phyloP scores from a whole-genome alignment of 495 filamentous ascomycete genomes.

The Rhizodiscina lignyota region DNA sequence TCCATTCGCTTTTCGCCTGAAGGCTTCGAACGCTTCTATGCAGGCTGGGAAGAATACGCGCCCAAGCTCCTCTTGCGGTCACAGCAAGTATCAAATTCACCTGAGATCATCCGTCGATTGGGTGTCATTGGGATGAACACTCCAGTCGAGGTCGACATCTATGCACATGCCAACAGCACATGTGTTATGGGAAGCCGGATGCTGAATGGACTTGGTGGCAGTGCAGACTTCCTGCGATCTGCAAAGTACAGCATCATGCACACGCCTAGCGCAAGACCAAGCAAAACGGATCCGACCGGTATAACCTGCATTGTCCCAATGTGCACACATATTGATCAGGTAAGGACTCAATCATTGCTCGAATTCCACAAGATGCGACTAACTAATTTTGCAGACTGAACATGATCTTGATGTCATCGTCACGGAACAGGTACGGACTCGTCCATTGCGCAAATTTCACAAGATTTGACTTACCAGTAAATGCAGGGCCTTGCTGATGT shows the following conservation, averaged over 20 bases:
- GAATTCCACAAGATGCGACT: no score
- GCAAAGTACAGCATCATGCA: conserved; percentile 91
- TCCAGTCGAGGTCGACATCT: conserved; percentile 86
- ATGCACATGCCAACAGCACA: conserved; percentile 84
- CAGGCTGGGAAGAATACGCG: conserved; percentile 64
- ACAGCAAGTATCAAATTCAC: conserved; percentile 82
- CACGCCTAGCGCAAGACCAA: conserved; percentile 63
- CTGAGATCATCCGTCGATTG: conserved; percentile 79
- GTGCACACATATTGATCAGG: conserved; percentile 83
- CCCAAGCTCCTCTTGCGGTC: conserved; percentile 74
- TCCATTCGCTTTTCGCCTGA: conserved; percentile 84
- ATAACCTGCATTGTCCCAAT: conserved; percentile 81
- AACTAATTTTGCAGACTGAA: no score
- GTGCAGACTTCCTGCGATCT: conserved; percentile 72
- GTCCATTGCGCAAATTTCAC: not conserved
- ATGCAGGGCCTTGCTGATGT: conserved; percentile 62
- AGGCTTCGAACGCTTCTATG: conserved; percentile 86
- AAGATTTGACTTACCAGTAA: no score
- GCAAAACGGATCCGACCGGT: conserved; percentile 69
- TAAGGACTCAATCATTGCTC: no score
- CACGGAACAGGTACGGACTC: conserved; percentile 47
- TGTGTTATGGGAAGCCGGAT: conserved; percentile 84
- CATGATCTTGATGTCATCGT: conserved; percentile 80
- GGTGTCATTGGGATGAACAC: conserved; percentile 95
- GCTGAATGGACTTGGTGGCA: conserved; percentile 82